phyloP scores from a whole-genome alignment of 2,329 filamentous ascomycete genomes.

The Aspergillus sp. region DNA sequence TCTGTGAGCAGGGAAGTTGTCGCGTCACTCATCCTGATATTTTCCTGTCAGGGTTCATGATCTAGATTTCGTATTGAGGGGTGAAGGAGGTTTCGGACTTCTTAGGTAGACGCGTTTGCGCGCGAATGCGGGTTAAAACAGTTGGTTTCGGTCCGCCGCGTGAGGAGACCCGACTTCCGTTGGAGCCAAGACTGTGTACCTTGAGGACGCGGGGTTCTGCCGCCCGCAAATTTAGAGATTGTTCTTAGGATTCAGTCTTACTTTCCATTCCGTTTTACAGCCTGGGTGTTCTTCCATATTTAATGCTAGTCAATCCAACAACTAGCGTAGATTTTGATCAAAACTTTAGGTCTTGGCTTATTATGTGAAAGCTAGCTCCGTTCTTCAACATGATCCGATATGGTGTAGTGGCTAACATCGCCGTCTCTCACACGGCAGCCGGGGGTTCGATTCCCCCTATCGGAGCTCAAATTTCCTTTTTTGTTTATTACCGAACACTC shows the following conservation, averaged over 20 bases:
- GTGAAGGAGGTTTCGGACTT: slow-evolving; percentile 1
- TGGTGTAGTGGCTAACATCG: slow-evolving; percentile 28
- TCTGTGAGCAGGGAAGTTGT: slow-evolving; percentile 75
- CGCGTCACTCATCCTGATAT: slow-evolving; percentile 45
- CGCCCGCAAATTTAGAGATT: too few species aligned
- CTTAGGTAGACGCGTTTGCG: slow-evolving; percentile 21
- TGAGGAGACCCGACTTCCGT: slow-evolving; percentile 6
- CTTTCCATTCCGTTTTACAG: not conserved
- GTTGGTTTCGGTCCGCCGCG: slow-evolving; percentile 2
- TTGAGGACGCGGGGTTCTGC: not conserved
- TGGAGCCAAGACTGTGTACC: slow-evolving; percentile 8
- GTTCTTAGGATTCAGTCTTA: too few species aligned
- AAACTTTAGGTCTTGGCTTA: too few species aligned
- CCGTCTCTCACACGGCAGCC: slow-evolving; percentile 26
- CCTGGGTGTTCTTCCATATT: not conserved
- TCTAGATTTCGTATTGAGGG: not conserved
- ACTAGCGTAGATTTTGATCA: not conserved
- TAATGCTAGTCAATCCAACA: not conserved
- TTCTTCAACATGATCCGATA: slow-evolving; percentile 16
- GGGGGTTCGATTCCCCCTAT: slow-evolving; percentile 21
- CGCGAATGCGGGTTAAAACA: slow-evolving; percentile 12
- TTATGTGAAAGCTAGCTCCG: too few species aligned
- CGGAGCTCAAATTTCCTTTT: slow-evolving; percentile 9
- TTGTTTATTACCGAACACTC: not conserved
- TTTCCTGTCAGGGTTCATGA: slow-evolving; percentile 10